Conservation (phyloP, 257 asterid species). For the Przewalskia tangutica region DNA sequence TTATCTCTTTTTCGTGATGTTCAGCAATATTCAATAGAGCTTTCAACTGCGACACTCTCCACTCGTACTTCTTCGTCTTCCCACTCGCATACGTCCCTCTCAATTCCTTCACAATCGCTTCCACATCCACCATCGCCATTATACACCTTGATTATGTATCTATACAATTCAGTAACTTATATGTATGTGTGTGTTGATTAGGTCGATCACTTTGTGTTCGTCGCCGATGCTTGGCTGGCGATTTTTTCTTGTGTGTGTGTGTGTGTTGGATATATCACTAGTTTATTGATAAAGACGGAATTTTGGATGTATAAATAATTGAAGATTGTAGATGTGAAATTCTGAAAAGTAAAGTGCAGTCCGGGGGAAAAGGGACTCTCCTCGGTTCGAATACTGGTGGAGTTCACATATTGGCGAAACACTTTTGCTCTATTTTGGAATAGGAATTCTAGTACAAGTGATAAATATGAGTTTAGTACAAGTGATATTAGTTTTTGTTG, state of each 20-base stretch:
- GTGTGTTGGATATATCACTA: neutral
- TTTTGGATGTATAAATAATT: neutral
- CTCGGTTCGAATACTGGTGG: too few relatives aligned
- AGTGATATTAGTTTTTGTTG: too few relatives aligned
- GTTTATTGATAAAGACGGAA: neutral
- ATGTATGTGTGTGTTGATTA: neutral
- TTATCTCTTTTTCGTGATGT: constrained; percentile 54
- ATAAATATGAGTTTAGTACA: too few relatives aligned
- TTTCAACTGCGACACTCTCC: constrained; percentile 79
- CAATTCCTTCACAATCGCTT: constrained; percentile 47
- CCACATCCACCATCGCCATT: constrained; percentile 33
- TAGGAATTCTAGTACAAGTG: too few relatives aligned
- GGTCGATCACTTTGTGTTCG: neutral
- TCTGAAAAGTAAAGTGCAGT: neutral
- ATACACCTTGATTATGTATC: neutral
- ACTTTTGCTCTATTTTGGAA: too few relatives aligned
- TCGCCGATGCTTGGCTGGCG: neutral
- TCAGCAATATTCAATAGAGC: constrained; percentile 41
- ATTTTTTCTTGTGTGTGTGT: neutral
- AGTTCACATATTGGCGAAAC: too few relatives aligned
- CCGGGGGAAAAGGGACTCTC: neutral
- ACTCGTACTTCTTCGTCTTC: constrained; percentile 53
- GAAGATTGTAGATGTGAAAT: neutral
- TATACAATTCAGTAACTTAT: neutral
- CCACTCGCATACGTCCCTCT: constrained; percentile 44